These are phyloP conservation scores for Alternaria angustiovoidea DNA, from an alignment of 2,329 filamentous ascomycete species.

Conservation along the genomic window DNA sequence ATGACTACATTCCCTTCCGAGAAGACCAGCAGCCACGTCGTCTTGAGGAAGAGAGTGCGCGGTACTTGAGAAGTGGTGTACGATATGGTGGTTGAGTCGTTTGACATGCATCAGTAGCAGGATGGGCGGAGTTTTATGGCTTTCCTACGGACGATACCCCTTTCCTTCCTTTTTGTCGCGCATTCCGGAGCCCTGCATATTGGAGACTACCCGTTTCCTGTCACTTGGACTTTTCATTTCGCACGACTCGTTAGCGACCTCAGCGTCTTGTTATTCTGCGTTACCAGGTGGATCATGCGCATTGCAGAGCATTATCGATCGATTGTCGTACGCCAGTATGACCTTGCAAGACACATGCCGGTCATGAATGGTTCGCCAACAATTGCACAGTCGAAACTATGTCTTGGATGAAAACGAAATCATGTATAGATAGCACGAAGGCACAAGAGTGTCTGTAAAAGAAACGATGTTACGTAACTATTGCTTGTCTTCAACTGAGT, in stretches of 20 bases:
- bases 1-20: slow-evolving; percentile 21
- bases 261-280: not conserved
- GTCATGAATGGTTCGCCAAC: not conserved
- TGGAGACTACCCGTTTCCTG: slow-evolving; percentile 9
- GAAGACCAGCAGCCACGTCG: slow-evolving; percentile 16
- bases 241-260: not conserved
- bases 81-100: slow-evolving; percentile 26
- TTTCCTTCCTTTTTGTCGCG: slow-evolving; percentile 24
- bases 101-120: slow-evolving; percentile 14
- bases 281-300: not conserved
- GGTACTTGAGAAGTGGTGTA: slow-evolving; percentile 22
- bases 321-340: not conserved
- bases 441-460: not conserved
- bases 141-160: slow-evolving; percentile 37
- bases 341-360: not conserved
- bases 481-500: not conserved
- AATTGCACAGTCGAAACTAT: not conserved
- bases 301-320: not conserved
- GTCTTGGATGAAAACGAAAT: not conserved
- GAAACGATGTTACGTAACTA: not conserved
- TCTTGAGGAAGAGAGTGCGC: slow-evolving; percentile 16
- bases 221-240: not conserved
- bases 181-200: slow-evolving; percentile 17
- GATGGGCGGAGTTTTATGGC: slow-evolving; percentile 20
- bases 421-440: slow-evolving; percentile 1